Evolutionary conservation across 108 stramenopile genomes (phyloP), one percentile per base, ranked within the genome.

Genomic region (Licmophora abbreviata): DNA sequence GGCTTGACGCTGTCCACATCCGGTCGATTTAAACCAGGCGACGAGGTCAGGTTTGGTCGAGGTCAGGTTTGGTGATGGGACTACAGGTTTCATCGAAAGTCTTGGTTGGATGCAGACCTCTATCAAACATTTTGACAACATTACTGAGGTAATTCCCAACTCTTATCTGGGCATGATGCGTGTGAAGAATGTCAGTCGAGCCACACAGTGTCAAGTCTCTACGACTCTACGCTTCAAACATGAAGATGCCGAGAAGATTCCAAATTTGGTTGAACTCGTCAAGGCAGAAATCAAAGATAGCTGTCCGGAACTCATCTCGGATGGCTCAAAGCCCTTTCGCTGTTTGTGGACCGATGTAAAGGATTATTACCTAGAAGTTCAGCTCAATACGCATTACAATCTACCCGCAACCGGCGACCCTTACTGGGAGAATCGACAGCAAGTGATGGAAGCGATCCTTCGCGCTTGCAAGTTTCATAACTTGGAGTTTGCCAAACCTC

Each of bases 21-120:
- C 17, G 69, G 82, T 29, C 69, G 75, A 40, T 59, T 81, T 47
- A 76, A 66, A 52, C 78, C 71, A 50, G 85, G 80, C 14, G 85
- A 86, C 54, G 43, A 48, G 21, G 68, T 79, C 37, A 48, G 60
- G 47, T 56, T 66, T 64, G 56, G 68, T 29, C 54, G 43, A 48
- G 21, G 68, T 79, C 37, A 48, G 60, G 47, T 56, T 66, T 64
- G 56, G 68, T 48, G 65, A 61, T 33, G 51, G 57, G 14, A 58
- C 45, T 41, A 57, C 50, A 33, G 54, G 52, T 29, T 56, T 60
- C 54, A 57, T 18, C n/a, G 63, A 21, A 29, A 66, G 27, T 63
- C 60, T 26, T 63, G 61, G 61, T 47, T 73, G 11, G 66, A 61
- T 37, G 56, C 57, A 29, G 41, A 51, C 11, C 20, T 64, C 7